Evolutionary conservation across 768 basidiomycete genomes (phyloP).

Genomic region (Cystofilobasidium ferigula): DNA sequence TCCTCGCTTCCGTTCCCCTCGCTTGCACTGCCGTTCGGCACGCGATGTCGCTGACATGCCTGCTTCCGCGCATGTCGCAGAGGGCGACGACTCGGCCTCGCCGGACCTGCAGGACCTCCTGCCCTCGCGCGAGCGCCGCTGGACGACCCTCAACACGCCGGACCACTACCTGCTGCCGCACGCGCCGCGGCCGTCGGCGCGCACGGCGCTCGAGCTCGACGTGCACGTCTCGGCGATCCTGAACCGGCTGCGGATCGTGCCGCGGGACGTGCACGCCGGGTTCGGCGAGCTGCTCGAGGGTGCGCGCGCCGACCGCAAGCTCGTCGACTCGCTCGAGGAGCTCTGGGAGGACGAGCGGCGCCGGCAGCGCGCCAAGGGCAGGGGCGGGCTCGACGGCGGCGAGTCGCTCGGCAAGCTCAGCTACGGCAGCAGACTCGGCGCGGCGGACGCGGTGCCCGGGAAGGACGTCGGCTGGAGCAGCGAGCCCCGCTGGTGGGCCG

Average conservation of each 20-base stretch:
- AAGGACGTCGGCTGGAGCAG: constrained; percentile 40
- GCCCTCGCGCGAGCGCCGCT: constrained; percentile 5
- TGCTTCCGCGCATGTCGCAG: no score
- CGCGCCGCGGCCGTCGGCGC: constrained; percentile 17
- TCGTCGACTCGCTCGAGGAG: constrained; percentile 79
- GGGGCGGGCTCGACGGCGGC: constrained; percentile 44
- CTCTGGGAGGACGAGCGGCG: constrained; percentile 93
- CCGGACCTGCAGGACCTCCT: constrained; percentile 4
- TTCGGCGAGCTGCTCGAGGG: constrained; percentile 48
- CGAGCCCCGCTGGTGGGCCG: constrained; percentile 65
- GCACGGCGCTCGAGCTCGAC: constrained; percentile 62
- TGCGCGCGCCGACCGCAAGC: constrained; percentile 49
- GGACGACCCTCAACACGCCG: constrained; percentile 2
- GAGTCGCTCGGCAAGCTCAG: constrained; percentile 49
- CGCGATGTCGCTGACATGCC: no score
- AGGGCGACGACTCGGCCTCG: background rate
- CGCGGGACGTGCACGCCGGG: constrained; percentile 59
- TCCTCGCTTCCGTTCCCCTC: background rate
- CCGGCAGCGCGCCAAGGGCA: constrained; percentile 54
- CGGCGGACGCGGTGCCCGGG: constrained; percentile 25
- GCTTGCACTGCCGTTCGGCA: no score
- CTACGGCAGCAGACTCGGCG: constrained; percentile 45
- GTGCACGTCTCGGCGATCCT: constrained; percentile 68
- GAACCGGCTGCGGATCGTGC: constrained; percentile 57
- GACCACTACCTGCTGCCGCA: constrained; percentile 26